These are phyloP conservation scores for Neospermospora avenae DNA, from an alignment of 2,329 filamentous ascomycete genomes.

Conservation along the genomic window DNA sequence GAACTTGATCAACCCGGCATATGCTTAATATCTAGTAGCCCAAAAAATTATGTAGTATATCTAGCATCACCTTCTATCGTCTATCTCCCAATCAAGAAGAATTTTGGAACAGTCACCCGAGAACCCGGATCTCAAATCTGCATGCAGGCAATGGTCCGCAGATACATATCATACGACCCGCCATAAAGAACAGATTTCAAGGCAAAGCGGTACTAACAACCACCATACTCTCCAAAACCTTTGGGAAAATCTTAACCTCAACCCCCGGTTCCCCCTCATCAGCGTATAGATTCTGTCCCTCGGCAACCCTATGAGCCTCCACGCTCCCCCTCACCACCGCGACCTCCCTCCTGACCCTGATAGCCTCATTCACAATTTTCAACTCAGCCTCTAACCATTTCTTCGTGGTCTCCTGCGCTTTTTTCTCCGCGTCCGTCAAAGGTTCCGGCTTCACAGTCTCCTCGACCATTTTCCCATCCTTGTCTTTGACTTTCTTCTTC, in stretches of 20 bases:
- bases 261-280: conserved; percentile 17
- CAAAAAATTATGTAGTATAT: no score
- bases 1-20: no score
- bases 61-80: no score
- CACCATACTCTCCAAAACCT: not conserved
- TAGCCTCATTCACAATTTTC: conserved; percentile 16
- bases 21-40: no score
- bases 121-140: no score
- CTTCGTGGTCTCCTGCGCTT: conserved; percentile 13
- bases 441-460: conserved; percentile 5
- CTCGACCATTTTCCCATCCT: conserved; percentile 4
- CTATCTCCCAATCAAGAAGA: no score
- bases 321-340: conserved; percentile 19
- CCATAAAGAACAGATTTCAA: not conserved
- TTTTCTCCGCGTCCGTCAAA: conserved; percentile 4
- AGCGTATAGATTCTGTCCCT: conserved; percentile 23
- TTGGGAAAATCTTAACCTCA: conserved; percentile 6
- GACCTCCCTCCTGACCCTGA: conserved; percentile 20
- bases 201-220: not conserved
- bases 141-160: no score
- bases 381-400: conserved; percentile 17
- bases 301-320: conserved; percentile 17
- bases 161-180: not conserved
- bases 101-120: no score
- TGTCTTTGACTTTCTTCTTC: not conserved